phyloP scores from a whole-genome alignment of 2,329 filamentous ascomycete genomes.

The Colletotrichum simmondsii region DNA sequence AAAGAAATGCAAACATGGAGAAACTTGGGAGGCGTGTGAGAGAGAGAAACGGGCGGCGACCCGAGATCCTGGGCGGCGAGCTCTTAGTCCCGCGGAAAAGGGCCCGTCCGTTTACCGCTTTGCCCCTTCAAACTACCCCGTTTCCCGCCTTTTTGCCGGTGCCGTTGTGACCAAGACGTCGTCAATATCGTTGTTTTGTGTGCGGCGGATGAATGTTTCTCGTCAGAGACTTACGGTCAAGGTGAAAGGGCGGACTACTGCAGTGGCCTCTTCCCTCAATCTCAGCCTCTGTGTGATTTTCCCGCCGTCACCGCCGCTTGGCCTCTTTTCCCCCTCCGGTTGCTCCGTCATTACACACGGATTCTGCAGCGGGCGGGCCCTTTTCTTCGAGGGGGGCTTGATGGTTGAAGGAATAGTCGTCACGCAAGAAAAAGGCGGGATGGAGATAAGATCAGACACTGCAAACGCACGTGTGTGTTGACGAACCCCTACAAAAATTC shows the following conservation, averaged over 20 bases:
- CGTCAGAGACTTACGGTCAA: neutral
- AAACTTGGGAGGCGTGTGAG: neutral
- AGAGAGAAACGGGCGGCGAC: neutral
- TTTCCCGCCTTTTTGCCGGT: neutral
- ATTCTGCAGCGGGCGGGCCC: slow-evolving; percentile 20
- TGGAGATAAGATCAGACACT: neutral
- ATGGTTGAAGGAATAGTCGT: neutral
- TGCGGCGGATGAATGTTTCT: neutral
- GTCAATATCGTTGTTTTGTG: neutral
- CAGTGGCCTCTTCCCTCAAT: neutral
- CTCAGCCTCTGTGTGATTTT: neutral
- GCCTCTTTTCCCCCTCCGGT: neutral
- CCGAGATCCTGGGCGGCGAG: neutral
- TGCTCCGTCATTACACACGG: slow-evolving; percentile 22
- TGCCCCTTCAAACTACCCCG: no score
- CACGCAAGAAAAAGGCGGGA: neutral
- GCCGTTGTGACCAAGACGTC: neutral
- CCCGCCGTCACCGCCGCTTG: neutral
- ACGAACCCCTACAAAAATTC: no score
- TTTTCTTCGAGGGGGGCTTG: no score
- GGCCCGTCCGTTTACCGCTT: neutral
- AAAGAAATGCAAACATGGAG: neutral
- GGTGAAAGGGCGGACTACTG: neutral
- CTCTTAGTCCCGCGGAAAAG: neutral
- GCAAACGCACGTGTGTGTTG: neutral